Base-by-base conservation (phyloP, 768 basidiomycete species). In the Boletus pseudopeckii region DNA sequence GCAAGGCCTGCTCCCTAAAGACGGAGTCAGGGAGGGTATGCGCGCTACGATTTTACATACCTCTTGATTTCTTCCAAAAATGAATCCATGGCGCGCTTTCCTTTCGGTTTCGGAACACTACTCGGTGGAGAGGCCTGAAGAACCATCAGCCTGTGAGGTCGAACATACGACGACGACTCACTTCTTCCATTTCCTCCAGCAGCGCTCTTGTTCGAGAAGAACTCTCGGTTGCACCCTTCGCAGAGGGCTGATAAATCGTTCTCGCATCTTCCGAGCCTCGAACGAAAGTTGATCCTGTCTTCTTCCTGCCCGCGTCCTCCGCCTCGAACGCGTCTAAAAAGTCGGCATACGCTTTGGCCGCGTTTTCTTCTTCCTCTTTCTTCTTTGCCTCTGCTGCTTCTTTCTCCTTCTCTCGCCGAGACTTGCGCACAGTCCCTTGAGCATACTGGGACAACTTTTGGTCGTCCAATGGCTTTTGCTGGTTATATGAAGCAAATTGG, bases 11-110 rank as follows among this genome's bases (percentile, higher is more conserved):
- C 44, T 98, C 96, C 68, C 96, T 98, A 62, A n/a, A 39, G 32
- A 40, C 41, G 18, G 10, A 28, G 33, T 58, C 51, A 64, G 48
- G 54, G 24, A 33, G 1, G 18, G 7, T 18, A 5, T 14, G 17
- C 30, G 46, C 54, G 1, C 24, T 22, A 48, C 8, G 7, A n/a
- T 10, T 17, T 32, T 5, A 57, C 76, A 20, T 44, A 89, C 96
- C 83, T 83, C 74, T 98, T 98, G 54, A 99, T 92, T 74, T 99
- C 94, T 63, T 97, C 94, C 47, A 99, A 75, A 68, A 98, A 99
- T 2, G 86, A 72, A 71, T 98, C 95, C 92, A 98, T 98, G 1
- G 90, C 92, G 47, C 96, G 83, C 68, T 92, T 97, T 3, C 97
- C 97, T 68, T 92, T 97, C 0, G 90, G 86, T 66, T 85, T 92